Evolutionary conservation across 345 rosid species (phyloP).

Genomic region (Erodium maritimum): DNA sequence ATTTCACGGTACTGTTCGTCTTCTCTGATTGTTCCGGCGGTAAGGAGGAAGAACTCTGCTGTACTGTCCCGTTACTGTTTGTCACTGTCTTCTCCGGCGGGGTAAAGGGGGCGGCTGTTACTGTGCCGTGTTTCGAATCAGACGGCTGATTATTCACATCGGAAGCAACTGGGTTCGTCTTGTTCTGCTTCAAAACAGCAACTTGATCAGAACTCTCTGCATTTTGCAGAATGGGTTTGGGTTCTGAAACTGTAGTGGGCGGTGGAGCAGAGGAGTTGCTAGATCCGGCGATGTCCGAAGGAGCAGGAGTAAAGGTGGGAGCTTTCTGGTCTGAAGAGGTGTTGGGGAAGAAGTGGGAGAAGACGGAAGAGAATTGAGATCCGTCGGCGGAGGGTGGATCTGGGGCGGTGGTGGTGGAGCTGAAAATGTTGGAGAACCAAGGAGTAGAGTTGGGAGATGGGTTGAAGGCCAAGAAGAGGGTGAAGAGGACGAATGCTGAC

Average conservation of each 20-base stretch:
- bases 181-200: slow-evolving; percentile 12
- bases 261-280: too few species aligned
- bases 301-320: slow-evolving; percentile 12
- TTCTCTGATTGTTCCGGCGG: too few species aligned
- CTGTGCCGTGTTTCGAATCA: not conserved
- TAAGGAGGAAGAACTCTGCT: too few species aligned
- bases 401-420: slow-evolving; percentile 8
- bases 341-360: slow-evolving; percentile 34
- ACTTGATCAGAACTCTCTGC: slow-evolving; percentile 11
- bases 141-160: not conserved
- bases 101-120: not conserved
- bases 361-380: slow-evolving; percentile 47
- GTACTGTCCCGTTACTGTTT: too few species aligned
- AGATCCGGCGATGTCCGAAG: slow-evolving; percentile 16
- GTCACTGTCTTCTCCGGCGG: not conserved
- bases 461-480: slow-evolving; percentile 51
- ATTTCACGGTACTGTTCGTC: not conserved
- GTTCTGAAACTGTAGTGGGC: not conserved
- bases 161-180: not conserved
- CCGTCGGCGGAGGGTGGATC: slow-evolving; percentile 23
- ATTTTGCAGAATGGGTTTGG: slow-evolving; percentile 3
- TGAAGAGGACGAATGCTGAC: slow-evolving; percentile 51
- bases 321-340: slow-evolving; percentile 8
- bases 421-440: slow-evolving; percentile 39
- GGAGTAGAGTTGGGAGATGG: slow-evolving; percentile 54